These are phyloP conservation scores for Fusarium acutatum DNA, from an alignment of 2,329 filamentous ascomycete species.

Conservation along the genomic window DNA sequence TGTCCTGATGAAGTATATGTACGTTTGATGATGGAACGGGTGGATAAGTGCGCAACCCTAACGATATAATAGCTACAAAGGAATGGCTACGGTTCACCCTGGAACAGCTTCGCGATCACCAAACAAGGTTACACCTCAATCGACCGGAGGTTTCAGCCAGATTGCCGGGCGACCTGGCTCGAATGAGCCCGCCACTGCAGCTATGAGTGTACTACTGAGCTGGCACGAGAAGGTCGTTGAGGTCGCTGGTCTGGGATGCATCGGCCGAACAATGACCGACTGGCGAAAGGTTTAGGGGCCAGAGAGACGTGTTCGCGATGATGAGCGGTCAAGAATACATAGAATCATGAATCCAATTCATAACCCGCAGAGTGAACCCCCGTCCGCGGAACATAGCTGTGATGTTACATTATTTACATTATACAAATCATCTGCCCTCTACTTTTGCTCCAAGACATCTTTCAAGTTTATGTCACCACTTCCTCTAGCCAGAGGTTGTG, in stretches of 20 bases:
- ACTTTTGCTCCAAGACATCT: constrained; percentile 71
- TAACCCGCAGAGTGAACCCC: not conserved
- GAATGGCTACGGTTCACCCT: constrained; percentile 70
- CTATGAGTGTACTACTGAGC: constrained; percentile 95
- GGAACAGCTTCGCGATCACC: constrained; percentile 55
- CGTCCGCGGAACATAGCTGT: not conserved
- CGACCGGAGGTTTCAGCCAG: constrained; percentile 86
- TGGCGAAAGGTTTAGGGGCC: constrained; percentile 74
- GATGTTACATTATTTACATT: constrained; percentile 23
- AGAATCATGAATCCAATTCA: constrained; percentile 27
- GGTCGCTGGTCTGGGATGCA: constrained; percentile 87
- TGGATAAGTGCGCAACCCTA: not conserved
- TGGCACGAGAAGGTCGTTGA: constrained; percentile 99
- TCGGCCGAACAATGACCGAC: constrained; percentile 95
- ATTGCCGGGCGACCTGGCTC: constrained; percentile 64
- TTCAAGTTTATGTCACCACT: constrained; percentile 89
- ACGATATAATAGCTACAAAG: constrained; percentile 75
- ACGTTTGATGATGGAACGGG: constrained; percentile 50
- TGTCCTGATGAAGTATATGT: constrained; percentile 98
- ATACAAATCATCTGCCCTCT: constrained; percentile 15
- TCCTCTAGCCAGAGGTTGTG: constrained; percentile 81
- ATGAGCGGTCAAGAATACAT: constrained; percentile 27
- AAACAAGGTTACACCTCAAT: constrained; percentile 71
- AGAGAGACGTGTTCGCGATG: constrained; percentile 4
- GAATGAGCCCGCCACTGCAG: constrained; percentile 78